These are phyloP conservation scores for Globisporangium sylvaticum DNA, from an alignment of 352 stramenopile species.

Conservation along the genomic window DNA sequence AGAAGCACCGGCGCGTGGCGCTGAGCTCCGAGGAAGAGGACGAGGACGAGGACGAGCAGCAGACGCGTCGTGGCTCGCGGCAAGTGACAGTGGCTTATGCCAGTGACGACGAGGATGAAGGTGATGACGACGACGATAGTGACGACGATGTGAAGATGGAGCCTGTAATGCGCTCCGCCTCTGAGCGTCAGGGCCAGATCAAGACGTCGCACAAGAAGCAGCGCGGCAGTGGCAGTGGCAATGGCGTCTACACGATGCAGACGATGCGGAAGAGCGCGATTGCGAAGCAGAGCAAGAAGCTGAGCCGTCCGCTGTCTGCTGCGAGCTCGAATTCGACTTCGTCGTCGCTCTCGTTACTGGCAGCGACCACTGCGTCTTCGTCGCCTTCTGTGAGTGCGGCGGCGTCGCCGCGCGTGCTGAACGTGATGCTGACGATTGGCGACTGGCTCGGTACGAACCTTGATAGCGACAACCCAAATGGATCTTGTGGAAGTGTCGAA, in stretches of 20 bases:
- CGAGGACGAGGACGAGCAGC: background rate
- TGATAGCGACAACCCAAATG: background rate
- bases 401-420: background rate
- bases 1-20: background rate
- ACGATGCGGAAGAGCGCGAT: background rate
- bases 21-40: constrained; percentile 2
- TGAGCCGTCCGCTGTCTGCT: background rate
- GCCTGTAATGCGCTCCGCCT: too few species aligned
- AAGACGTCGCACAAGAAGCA: background rate
- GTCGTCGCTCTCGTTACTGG: background rate
- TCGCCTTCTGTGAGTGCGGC: background rate
- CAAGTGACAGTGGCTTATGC: background rate
- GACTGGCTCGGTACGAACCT: constrained; percentile 1
- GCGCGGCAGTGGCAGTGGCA: background rate
- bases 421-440: constrained; percentile 1
- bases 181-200: too few species aligned
- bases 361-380: background rate
- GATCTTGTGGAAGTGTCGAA: background rate
- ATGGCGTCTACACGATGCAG: background rate
- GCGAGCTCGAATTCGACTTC: background rate
- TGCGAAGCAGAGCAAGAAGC: background rate
- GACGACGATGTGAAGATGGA: background rate
- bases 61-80: background rate
- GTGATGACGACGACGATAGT: background rate
- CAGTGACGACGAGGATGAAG: background rate